Conservation (phyloP, 805 yeast genomes). For the Kodamaea fukazawae region DNA sequence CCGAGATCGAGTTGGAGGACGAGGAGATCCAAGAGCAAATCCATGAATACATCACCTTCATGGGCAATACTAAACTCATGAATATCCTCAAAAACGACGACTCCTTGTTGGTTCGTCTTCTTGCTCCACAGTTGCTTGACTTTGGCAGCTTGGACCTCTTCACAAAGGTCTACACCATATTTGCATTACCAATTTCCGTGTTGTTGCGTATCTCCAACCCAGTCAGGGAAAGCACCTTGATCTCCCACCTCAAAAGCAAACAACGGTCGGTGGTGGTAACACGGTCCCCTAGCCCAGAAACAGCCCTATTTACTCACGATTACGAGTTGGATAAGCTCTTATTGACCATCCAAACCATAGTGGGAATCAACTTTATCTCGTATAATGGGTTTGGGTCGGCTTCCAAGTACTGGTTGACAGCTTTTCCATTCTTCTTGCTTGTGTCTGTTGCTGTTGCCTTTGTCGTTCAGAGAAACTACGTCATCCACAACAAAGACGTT, state of each 20-base stretch:
- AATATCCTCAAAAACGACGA: background rate
- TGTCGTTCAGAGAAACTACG: slow-evolving; percentile 9
- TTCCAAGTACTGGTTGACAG: slow-evolving; percentile 11
- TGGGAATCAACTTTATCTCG: slow-evolving; percentile 26
- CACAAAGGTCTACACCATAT: slow-evolving; percentile 14
- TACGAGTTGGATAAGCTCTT: slow-evolving; percentile 19
- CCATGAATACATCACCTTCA: slow-evolving; percentile 10
- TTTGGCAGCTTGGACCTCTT: slow-evolving; percentile 11
- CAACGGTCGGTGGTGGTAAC: background rate
- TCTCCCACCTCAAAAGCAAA: slow-evolving; percentile 1
- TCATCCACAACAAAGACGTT: slow-evolving; percentile 2
- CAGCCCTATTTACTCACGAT: slow-evolving; percentile 11
- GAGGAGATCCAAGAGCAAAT: slow-evolving; percentile 7
- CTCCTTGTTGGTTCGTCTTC: slow-evolving; percentile 6
- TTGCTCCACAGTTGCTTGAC: slow-evolving; percentile 17
- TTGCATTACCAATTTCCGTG: slow-evolving; percentile 23
- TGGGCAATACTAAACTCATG: background rate
- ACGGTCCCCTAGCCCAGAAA: background rate
- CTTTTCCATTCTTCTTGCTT: slow-evolving; percentile 13
- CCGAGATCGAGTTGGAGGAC: background rate
- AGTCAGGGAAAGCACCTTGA: slow-evolving; percentile 23
- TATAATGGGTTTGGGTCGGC: slow-evolving; percentile 12
- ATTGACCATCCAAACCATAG: slow-evolving; percentile 27
- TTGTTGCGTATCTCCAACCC: slow-evolving; percentile 32
- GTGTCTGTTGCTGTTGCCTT: slow-evolving; percentile 8